Evolutionary conservation across 2,329 filamentous ascomycete species (phyloP).

Genomic region (Hawksworthiomyces lignivorus): DNA sequence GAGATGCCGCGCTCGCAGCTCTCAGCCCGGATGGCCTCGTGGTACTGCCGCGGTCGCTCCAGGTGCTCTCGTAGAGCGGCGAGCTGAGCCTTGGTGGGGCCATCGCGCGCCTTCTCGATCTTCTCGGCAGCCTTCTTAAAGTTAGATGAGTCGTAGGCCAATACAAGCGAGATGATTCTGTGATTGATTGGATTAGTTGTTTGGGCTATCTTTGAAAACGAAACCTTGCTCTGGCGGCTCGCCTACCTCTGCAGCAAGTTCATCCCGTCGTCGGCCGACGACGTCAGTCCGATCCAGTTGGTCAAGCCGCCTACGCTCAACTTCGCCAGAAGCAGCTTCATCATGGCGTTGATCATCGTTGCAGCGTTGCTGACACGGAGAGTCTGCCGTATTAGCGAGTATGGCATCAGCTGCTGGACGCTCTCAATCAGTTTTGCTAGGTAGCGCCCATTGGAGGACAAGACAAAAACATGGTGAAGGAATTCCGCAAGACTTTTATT

Average conservation of each 20-base stretch:
- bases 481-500: conserved; percentile 64
- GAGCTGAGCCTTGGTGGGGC: conserved; percentile 53
- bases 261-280: conserved; percentile 68
- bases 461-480: conserved; percentile 63
- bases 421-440: conserved; percentile 64
- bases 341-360: conserved; percentile 71
- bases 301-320: conserved; percentile 65
- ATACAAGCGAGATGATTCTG: conserved; percentile 66
- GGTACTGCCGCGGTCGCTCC: conserved; percentile 42
- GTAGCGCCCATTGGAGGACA: conserved; percentile 69
- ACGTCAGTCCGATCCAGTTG: conserved; percentile 70
- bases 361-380: conserved; percentile 71
- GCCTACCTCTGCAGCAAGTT: conserved; percentile 60
- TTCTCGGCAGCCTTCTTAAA: conserved; percentile 58
- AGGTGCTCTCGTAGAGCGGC: conserved; percentile 53
- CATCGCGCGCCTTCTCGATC: conserved; percentile 54
- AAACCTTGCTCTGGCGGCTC: no score
- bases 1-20: conserved; percentile 48
- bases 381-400: conserved; percentile 64
- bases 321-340: conserved; percentile 68
- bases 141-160: conserved; percentile 65
- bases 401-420: conserved; percentile 63
- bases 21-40: conserved; percentile 49
- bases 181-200: no score
- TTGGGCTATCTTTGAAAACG: no score